Base-by-base conservation (phyloP, 2,329 filamentous ascomycete genomes). In the Aspergillus sp. region DNA sequence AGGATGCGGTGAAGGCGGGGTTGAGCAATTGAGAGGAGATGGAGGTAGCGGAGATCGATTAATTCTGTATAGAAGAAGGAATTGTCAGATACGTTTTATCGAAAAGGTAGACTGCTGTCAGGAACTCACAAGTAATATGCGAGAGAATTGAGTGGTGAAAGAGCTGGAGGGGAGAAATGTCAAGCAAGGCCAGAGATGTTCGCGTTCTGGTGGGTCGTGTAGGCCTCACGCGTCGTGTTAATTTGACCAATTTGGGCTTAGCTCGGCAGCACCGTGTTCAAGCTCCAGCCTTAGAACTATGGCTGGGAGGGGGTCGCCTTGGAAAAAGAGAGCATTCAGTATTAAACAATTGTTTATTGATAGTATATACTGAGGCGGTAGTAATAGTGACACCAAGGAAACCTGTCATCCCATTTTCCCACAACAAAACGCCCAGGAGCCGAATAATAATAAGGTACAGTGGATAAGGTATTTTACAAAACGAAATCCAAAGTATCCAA, bases 191-290 rank as follows among this genome's bases (percentile, higher is more conserved):
- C 21, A 37, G 45, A 44, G 52, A 43, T 45, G 43, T 40, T 58
- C 56, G 56, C 56, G 56, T 58, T 58, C 21, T 27, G 39, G 25
- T 58, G 56, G 56, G 56, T 48, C 46, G 46, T 48, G 45, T 48
- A 31, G 3, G 27, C 31, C 31, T 48, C 46, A 48, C 45, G 46
- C 46, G 46, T 48, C 46, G 46, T 48, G 51, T 35, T 15, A 54
- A 58, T 57, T 53, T 53, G 55, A 53, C 37, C 50, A 23, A 48
- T 48, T 53, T 44, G 44, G 31, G 55, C 14, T 35, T 53, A 54
- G 50, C 11, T 48, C 31, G 46, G 31, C 15, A n/a, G 49, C 39
- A 37, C 27, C 49, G 39, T 52, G 49, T 52, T 15, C 19, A 44
- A n/a, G 19, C 21, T 45, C 21, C 44, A 37, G 44, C 15, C n/a